Percentiles rank a stretch among this genome's conserved stretches.
Evolutionary conservation across 2,329 filamentous ascomycete genomes (phyloP).

Genomic region (Pseudogymnoascus sp.): DNA sequence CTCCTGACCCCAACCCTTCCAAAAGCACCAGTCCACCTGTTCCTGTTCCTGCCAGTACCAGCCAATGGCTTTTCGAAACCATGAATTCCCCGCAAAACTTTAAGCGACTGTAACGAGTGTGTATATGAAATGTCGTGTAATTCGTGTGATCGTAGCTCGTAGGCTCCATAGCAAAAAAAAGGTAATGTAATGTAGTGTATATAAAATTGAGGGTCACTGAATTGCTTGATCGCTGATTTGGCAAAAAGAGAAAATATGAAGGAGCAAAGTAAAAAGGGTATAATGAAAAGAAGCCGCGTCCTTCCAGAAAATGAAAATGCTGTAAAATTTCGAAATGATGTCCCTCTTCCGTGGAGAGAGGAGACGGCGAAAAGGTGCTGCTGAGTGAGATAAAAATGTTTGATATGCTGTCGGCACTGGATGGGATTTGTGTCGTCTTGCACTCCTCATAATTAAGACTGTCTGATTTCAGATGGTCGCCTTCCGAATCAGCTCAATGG

Average conservation of each 20-base stretch:
- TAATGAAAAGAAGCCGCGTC: neutral
- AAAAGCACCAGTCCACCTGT: neutral
- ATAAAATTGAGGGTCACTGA: neutral
- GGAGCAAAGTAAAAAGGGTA: neutral
- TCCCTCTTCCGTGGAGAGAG: neutral
- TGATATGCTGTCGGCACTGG: neutral
- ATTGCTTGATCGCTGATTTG: neutral
- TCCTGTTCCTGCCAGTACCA: constrained; percentile 1
- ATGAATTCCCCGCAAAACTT: neutral
- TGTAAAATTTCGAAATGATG: neutral
- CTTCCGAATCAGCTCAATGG: neutral
- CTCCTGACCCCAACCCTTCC: neutral
- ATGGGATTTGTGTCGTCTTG: neutral
- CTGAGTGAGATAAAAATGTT: neutral
- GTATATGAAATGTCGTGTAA: neutral
- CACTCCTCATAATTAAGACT: neutral
- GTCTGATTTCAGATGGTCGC: neutral
- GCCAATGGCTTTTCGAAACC: neutral
- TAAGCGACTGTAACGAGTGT: neutral
- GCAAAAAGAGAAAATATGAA: neutral
- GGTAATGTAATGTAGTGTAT: constrained; percentile 3
- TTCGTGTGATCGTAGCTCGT: neutral
- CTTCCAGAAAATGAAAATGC: neutral
- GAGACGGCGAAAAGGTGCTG: neutral
- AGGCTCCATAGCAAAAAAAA: neutral